Conservation (phyloP, 2,329 filamentous ascomycete genomes). For the Lojkania enalia region DNA sequence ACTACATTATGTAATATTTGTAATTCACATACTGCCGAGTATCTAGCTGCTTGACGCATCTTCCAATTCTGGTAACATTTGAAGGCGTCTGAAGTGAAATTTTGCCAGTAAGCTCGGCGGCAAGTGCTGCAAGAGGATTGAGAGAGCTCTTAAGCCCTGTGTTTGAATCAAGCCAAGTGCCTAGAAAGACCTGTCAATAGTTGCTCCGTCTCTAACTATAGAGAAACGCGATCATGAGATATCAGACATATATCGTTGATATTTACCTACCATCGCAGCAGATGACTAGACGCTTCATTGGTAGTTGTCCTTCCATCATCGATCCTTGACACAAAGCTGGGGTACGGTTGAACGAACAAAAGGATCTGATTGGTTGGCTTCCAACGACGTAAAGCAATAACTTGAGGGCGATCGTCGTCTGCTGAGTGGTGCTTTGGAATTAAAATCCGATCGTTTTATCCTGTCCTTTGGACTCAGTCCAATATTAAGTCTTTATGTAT, state of each 20-base stretch:
- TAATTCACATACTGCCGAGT: constrained; percentile 1
- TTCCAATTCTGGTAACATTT: constrained; percentile 46
- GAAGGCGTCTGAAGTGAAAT: constrained; percentile 29
- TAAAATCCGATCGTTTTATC: too few species aligned
- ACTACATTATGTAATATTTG: too few species aligned
- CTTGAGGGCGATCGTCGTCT: too few species aligned
- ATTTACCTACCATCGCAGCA: constrained; percentile 6
- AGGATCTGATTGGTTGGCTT: not conserved
- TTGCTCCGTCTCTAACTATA: not conserved
- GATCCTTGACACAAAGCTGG: not conserved
- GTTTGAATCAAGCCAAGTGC: constrained; percentile 10
- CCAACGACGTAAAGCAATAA: too few species aligned
- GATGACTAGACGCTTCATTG: constrained; percentile 4
- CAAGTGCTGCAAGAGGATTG: constrained; percentile 4
- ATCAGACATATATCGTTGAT: not conserved
- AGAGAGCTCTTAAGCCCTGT: constrained; percentile 9
- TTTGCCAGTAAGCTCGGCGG: constrained; percentile 8
- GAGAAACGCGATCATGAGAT: too few species aligned
- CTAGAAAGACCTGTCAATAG: not conserved
- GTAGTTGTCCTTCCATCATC: not conserved
- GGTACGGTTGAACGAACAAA: not conserved
- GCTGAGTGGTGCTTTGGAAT: too few species aligned
- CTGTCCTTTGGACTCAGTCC: not conserved
- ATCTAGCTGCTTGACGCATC: constrained; percentile 28
- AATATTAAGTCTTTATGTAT: not conserved